These are phyloP conservation scores for Rhodosporidiobolus odoratus DNA, from an alignment of 768 basidiomycete species.

Conservation along the genomic window DNA sequence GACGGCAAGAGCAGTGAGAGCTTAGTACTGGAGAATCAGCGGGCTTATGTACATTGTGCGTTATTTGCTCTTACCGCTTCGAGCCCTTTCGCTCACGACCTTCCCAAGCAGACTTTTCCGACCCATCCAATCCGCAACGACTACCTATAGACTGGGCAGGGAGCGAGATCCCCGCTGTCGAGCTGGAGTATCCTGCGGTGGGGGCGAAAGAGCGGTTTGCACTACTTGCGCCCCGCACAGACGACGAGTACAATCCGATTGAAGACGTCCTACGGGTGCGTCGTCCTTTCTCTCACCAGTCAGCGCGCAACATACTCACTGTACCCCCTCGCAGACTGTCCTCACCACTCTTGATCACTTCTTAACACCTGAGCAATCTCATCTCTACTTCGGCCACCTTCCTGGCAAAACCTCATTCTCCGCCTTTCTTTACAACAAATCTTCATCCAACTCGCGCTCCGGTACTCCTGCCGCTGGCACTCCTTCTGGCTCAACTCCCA, in stretches of 20 bases:
- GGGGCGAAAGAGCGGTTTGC: conserved; percentile 26
- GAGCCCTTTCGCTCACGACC: background rate
- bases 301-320: background rate
- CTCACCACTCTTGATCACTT: conserved; percentile 34
- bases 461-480: conserved; percentile 4
- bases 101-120: conserved; percentile 22
- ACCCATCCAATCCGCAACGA: conserved; percentile 3
- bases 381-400: conserved; percentile 32
- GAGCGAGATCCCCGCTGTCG: conserved; percentile 9
- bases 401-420: conserved; percentile 22
- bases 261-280: conserved; percentile 37
- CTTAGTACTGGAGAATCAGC: conserved; percentile 9
- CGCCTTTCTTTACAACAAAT: conserved; percentile 28
- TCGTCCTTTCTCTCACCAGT: background rate
- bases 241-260: conserved; percentile 41
- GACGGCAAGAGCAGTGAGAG: conserved; percentile 12
- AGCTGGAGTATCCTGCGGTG: conserved; percentile 38
- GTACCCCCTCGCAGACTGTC: conserved; percentile 21
- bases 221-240: conserved; percentile 22
- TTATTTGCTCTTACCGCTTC: background rate
- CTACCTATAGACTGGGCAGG: conserved; percentile 22
- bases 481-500: background rate
- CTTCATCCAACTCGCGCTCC: conserved; percentile 22
- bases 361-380: conserved; percentile 39
- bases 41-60: conserved; percentile 20